phyloP scores from a whole-genome alignment of 2,329 filamentous ascomycete species.

The Colletotrichum filicis region DNA sequence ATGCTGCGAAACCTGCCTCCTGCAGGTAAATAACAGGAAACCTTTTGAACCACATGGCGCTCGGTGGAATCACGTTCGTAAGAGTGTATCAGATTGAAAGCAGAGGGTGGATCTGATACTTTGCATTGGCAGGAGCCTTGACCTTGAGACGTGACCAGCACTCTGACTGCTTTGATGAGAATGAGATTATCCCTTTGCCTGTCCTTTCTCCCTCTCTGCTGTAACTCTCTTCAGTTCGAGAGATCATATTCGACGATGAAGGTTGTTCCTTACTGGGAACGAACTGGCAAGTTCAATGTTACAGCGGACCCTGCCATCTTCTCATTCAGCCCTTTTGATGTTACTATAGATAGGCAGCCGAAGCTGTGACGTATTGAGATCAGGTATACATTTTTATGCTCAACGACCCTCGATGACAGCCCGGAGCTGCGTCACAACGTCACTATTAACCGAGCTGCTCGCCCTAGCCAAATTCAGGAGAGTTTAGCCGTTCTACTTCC shows the following conservation, averaged over 20 bases:
- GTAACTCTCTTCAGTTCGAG: not conserved
- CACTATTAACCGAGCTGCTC: too few relatives aligned
- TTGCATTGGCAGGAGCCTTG: not conserved
- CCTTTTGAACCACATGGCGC: not conserved
- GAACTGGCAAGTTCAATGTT: not conserved
- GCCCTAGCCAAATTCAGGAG: too few relatives aligned
- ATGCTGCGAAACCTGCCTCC: conserved; percentile 31
- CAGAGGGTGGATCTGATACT: not conserved
- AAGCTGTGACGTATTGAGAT: not conserved
- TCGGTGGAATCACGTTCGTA: not conserved
- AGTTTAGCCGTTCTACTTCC: too few relatives aligned
- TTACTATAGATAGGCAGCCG: not conserved
- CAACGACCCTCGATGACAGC: too few relatives aligned
- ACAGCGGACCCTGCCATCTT: not conserved
- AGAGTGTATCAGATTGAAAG: not conserved
- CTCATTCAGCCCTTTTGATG: not conserved
- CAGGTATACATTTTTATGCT: too few relatives aligned
- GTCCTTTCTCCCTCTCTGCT: not conserved
- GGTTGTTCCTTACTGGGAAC: not conserved
- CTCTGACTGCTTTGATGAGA: not conserved
- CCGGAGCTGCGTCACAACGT: too few relatives aligned
- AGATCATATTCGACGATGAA: not conserved
- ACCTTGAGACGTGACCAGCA: not conserved
- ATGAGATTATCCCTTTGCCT: not conserved
- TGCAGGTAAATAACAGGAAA: conserved; percentile 33